Evolutionary conservation across 2,329 filamentous ascomycete genomes (phyloP).

Genomic region (Cercospora sojina): DNA sequence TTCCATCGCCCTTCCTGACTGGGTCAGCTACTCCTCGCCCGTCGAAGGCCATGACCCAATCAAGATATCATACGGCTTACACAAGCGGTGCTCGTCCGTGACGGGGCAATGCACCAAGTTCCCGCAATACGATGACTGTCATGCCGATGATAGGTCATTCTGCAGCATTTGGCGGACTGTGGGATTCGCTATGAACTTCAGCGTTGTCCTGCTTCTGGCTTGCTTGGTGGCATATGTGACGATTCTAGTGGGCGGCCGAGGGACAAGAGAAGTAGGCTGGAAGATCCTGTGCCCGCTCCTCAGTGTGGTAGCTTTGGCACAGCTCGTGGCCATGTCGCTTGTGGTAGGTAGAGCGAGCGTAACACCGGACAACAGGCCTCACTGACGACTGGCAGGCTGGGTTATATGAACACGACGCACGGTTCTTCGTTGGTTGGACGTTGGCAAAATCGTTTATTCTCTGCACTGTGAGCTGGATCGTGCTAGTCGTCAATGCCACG

Average conservation of each 20-base stretch:
- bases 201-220: constrained; percentile 77
- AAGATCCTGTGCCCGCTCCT: constrained; percentile 68
- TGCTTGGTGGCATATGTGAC: constrained; percentile 76
- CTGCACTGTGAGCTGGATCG: constrained; percentile 59
- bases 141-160: constrained; percentile 68
- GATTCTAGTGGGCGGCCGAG: constrained; percentile 74
- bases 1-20: constrained; percentile 67
- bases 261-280: constrained; percentile 80
- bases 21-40: constrained; percentile 57
- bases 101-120: constrained; percentile 64
- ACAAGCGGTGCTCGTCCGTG: constrained; percentile 73
- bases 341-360: constrained; percentile 60
- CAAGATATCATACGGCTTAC: constrained; percentile 71
- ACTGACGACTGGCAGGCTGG: constrained; percentile 60
- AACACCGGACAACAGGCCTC: constrained; percentile 3
- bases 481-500: constrained; percentile 53
- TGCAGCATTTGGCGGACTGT: constrained; percentile 89
- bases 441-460: constrained; percentile 79
- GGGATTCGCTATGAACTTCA: constrained; percentile 83
- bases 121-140: constrained; percentile 67
- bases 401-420: constrained; percentile 76
- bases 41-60: constrained; percentile 47
- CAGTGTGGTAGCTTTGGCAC: constrained; percentile 62
- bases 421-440: constrained; percentile 79
- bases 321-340: constrained; percentile 75